Conservation (phyloP, 2,329 filamentous ascomycete species). For the Colletotrichum higginsianum region DNA sequence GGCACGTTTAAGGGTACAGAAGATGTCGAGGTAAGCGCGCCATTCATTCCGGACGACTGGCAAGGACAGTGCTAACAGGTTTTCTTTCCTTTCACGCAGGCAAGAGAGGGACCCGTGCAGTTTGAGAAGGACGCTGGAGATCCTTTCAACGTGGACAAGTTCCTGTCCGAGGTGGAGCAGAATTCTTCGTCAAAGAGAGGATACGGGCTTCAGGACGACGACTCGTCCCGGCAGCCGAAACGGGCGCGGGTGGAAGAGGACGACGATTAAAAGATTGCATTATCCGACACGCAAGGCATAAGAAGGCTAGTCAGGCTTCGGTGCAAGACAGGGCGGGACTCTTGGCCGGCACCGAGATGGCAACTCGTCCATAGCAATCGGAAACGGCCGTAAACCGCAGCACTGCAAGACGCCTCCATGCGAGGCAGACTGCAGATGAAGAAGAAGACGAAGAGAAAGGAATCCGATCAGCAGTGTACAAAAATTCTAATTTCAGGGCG, state of each 20-base stretch:
- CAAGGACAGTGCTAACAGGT: constrained; percentile 8
- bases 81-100: constrained; percentile 57
- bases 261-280: constrained; percentile 56
- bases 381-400: constrained; percentile 6
- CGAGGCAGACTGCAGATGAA: constrained; percentile 26
- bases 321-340: neutral
- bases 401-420: neutral
- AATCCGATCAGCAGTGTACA: constrained; percentile 15
- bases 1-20: constrained; percentile 92
- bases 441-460: constrained; percentile 2
- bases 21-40: constrained; percentile 79
- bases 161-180: constrained; percentile 85
- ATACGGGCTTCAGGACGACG: constrained; percentile 81
- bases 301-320: neutral
- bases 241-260: constrained; percentile 85
- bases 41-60: neutral
- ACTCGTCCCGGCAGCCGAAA: constrained; percentile 72
- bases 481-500: constrained; percentile 7
- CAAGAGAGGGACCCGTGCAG: constrained; percentile 91
- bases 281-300: neutral
- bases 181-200: constrained; percentile 76
- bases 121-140: constrained; percentile 91
- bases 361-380: constrained; percentile 11
- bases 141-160: constrained; percentile 94
- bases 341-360: constrained; percentile 23